These are phyloP conservation scores for Byssoonygena ceratinophila DNA, from an alignment of 2,329 filamentous ascomycete species.

Conservation along the genomic window DNA sequence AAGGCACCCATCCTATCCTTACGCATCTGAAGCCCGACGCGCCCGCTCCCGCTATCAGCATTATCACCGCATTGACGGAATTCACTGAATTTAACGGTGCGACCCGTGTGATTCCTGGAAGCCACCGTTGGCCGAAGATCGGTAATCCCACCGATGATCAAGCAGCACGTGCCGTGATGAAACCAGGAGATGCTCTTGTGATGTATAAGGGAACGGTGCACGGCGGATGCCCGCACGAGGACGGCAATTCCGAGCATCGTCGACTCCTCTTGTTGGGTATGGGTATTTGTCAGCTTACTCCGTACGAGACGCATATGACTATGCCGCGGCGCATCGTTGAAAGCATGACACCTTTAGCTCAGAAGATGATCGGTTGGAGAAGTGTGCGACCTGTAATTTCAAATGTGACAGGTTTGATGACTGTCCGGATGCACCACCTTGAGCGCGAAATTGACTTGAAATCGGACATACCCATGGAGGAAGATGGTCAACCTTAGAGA, in stretches of 20 bases:
- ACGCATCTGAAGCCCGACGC: neutral
- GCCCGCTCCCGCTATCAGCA: neutral
- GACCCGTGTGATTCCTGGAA: neutral
- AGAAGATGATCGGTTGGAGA: too few relatives aligned
- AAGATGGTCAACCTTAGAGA: too few relatives aligned
- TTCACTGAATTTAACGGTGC: conserved; percentile 7
- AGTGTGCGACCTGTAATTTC: too few relatives aligned
- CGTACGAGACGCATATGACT: too few relatives aligned
- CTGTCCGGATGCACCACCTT: too few relatives aligned
- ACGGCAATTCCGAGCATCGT: neutral
- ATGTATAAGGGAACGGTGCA: neutral
- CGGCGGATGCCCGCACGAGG: neutral
- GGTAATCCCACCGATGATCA: neutral
- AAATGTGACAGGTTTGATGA: too few relatives aligned
- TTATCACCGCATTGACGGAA: neutral
- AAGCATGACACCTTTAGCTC: too few relatives aligned
- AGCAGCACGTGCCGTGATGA: neutral
- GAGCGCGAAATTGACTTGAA: too few relatives aligned
- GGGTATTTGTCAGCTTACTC: too few relatives aligned
- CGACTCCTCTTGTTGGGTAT: too few relatives aligned
- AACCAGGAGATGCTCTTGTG: neutral
- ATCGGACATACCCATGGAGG: too few relatives aligned
- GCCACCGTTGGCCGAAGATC: neutral
- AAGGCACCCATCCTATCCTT: neutral
- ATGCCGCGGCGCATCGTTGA: too few relatives aligned